Evolutionary conservation across 768 basidiomycete genomes (phyloP).

Genomic region (Holtermanniella nyarrowii): DNA sequence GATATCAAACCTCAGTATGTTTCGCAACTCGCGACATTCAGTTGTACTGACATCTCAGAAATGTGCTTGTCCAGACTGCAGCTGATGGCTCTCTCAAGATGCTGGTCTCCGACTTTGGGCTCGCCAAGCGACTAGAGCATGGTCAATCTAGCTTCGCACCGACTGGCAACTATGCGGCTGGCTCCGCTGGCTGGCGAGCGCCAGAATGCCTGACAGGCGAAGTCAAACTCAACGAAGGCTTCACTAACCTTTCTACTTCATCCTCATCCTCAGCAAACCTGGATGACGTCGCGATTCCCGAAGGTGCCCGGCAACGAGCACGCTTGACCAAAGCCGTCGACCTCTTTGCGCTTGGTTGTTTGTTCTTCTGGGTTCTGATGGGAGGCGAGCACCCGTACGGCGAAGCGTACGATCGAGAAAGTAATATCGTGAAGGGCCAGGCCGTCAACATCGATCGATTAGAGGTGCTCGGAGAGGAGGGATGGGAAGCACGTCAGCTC

Average conservation of each 20-base stretch:
- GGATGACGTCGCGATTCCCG: background rate
- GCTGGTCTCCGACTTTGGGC: constrained; percentile 74
- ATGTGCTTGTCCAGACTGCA: constrained; percentile 73
- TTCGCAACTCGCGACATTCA: background rate
- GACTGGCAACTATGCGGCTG: constrained; percentile 74
- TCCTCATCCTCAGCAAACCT: constrained; percentile 10
- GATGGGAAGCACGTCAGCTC: constrained; percentile 75
- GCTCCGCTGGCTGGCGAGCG: constrained; percentile 94
- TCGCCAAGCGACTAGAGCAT: constrained; percentile 87
- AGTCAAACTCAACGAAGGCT: constrained; percentile 73
- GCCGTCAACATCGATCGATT: constrained; percentile 59
- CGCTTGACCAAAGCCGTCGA: constrained; percentile 90
- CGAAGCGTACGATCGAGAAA: constrained; percentile 82
- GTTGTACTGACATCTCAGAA: constrained; percentile 39
- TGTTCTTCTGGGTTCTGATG: constrained; percentile 87
- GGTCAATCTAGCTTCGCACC: constrained; percentile 96
- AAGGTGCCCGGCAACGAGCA: constrained; percentile 25
- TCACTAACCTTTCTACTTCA: constrained; percentile 9
- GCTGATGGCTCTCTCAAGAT: constrained; percentile 47
- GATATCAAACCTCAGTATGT: constrained; percentile 85
- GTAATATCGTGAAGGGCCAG: constrained; percentile 75
- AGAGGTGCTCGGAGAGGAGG: constrained; percentile 81
- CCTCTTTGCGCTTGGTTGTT: constrained; percentile 88
- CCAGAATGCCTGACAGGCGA: constrained; percentile 92
- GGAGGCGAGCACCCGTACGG: constrained; percentile 89